phyloP scores from a whole-genome alignment of 805 yeast genomes.

The Millerago galiae region DNA sequence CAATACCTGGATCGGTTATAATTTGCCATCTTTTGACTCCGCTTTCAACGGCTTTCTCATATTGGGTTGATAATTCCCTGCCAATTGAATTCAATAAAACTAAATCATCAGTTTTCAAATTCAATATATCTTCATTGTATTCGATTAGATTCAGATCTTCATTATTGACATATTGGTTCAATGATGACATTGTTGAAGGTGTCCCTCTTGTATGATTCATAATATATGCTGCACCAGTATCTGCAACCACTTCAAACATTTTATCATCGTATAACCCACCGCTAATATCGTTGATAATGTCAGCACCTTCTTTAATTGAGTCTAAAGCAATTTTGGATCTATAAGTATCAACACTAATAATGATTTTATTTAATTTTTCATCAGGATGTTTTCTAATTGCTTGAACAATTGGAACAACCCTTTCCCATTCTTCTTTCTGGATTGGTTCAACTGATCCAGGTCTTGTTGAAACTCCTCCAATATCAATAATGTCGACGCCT shows the following conservation, averaged over 20 bases:
- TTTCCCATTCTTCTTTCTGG: constrained; percentile 55
- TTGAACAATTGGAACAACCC: constrained; percentile 67
- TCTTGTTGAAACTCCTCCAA: constrained; percentile 93
- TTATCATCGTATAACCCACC: constrained; percentile 65
- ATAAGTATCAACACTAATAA: constrained; percentile 86
- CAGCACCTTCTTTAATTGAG: constrained; percentile 72
- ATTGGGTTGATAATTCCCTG: constrained; percentile 53
- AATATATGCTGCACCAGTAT: constrained; percentile 67
- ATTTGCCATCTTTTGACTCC: constrained; percentile 90
- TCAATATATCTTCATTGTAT: constrained; percentile 24
- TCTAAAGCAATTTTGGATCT: constrained; percentile 66
- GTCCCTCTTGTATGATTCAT: constrained; percentile 83
- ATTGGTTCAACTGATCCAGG: constrained; percentile 69
- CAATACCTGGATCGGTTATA: constrained; percentile 90
- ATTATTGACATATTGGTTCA: constrained; percentile 47
- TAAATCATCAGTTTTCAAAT: constrained; percentile 12
- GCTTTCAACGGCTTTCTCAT: constrained; percentile 45
- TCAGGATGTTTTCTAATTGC: constrained; percentile 45
- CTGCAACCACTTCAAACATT: constrained; percentile 67
- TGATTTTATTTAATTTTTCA: constrained; percentile 31
- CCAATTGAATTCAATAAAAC: constrained; percentile 51
- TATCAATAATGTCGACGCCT: constrained; percentile 76
- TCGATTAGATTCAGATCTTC: constrained; percentile 33
- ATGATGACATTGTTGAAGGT: constrained; percentile 60
- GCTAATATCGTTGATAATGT: constrained; percentile 86